A percentile compares a stretch with the other conserved stretches of the same genome.
Evolutionary conservation across 78 protist species (phyloP).

Genomic region (Dictyostelium purpureum): DNA sequence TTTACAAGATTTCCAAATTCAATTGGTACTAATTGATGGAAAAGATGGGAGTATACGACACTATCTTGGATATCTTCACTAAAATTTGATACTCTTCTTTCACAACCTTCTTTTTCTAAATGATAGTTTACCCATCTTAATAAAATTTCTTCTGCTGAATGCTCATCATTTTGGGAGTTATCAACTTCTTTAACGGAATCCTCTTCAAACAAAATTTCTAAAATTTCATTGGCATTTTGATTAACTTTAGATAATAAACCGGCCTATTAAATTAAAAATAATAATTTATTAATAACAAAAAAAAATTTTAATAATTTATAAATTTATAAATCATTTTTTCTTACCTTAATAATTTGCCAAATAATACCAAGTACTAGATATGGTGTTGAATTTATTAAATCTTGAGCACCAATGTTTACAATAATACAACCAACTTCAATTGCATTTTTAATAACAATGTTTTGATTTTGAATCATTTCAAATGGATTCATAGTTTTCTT

Average conservation of each 20-base stretch:
- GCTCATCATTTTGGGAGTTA: conserved; percentile 14
- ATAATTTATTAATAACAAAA: background rate
- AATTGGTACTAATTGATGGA: conserved; percentile 58
- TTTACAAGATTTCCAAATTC: conserved; percentile 13
- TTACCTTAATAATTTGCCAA: conserved; percentile 77
- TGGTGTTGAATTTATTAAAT: conserved; percentile 43
- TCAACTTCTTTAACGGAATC: conserved; percentile 11
- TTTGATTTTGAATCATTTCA: conserved; percentile 66
- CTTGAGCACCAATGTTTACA: conserved; percentile 76
- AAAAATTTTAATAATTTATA: background rate
- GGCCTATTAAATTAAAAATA: background rate
- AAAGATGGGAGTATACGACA: conserved; percentile 35
- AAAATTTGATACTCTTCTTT: conserved; percentile 46
- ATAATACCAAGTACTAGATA: conserved; percentile 59
- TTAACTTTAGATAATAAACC: conserved; percentile 61
- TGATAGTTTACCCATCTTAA: conserved; percentile 74
- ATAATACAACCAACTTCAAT: conserved; percentile 64
- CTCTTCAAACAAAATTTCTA: conserved; percentile 41
- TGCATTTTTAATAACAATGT: conserved; percentile 71
- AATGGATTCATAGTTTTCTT: conserved; percentile 69
- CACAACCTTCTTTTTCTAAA: conserved; percentile 54
- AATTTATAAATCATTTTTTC: background rate
- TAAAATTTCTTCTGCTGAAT: conserved; percentile 76
- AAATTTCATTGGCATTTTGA: conserved; percentile 67
- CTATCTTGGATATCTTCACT: conserved; percentile 68